phyloP scores from a whole-genome alignment of 306 rosid species.

The Macrotyloma uniflorum region DNA sequence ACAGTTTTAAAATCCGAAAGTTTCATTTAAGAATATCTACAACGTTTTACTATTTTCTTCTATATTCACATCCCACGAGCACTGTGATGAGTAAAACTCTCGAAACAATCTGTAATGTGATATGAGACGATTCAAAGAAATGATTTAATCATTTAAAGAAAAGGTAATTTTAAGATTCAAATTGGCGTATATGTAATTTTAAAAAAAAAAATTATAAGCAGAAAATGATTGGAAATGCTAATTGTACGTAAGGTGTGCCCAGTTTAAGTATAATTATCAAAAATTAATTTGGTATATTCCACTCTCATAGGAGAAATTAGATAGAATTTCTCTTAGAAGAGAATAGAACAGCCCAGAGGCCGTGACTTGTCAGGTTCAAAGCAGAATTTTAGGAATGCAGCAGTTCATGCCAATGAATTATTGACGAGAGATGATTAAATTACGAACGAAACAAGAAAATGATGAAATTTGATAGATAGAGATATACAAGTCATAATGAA shows the following conservation, averaged over 20 bases:
- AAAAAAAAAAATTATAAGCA: too few relatives aligned
- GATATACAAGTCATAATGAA: neutral
- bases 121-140: neutral
- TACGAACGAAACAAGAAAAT: neutral
- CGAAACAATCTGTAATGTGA: neutral
- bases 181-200: neutral
- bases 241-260: too few relatives aligned
- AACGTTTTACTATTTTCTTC: neutral
- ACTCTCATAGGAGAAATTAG: neutral
- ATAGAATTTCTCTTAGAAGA: neutral
- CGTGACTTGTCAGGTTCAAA: neutral
- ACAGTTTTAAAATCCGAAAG: neutral
- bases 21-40: neutral
- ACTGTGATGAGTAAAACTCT: neutral
- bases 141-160: neutral
- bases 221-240: too few relatives aligned
- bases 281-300: neutral
- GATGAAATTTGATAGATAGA: neutral
- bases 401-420: neutral
- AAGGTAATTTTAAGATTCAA: neutral
- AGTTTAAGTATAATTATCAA: neutral
- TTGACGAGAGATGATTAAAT: neutral
- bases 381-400: neutral
- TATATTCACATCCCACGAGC: neutral
- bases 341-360: neutral